Percentiles rank a stretch among this genome's conserved stretches.
These are phyloP conservation scores for Sporisorium scitamineum DNA, from an alignment of 1,284 basidiomycete genomes.

Conservation along the genomic window DNA sequence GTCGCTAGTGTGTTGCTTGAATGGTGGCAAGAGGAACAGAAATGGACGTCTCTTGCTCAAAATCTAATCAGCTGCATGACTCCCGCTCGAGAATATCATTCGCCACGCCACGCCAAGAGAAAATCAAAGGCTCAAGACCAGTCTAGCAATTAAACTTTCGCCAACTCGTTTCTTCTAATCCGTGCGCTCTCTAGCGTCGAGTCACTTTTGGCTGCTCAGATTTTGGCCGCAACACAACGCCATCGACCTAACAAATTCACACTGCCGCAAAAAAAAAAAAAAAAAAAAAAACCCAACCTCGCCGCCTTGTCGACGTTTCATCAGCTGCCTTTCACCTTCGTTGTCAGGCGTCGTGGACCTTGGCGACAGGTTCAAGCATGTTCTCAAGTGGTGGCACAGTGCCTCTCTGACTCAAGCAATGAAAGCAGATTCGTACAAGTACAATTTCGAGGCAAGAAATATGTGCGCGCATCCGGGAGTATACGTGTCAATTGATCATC, in stretches of 20 bases:
- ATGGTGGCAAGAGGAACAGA: neutral
- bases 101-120: neutral
- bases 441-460: neutral
- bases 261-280: neutral
- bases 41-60: neutral
- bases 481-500: neutral
- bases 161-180: constrained; percentile 11
- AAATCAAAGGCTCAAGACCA: neutral
- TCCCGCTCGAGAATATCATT: neutral
- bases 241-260: neutral
- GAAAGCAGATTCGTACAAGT: neutral
- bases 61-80: constrained; percentile 9
- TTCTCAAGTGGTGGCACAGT: neutral
- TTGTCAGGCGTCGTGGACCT: neutral
- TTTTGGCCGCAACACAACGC: neutral
- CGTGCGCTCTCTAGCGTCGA: constrained; percentile 8
- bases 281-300: too few relatives aligned
- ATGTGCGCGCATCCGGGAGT: neutral
- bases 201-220: constrained; percentile 3
- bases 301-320: too few relatives aligned
- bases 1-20: neutral
- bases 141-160: neutral
- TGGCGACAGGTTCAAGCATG: too few relatives aligned
- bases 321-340: neutral
- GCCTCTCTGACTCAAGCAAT: neutral